Evolutionary conservation across 352 stramenopile genomes (phyloP).

Genomic region (Globisporangium mamillatum): DNA sequence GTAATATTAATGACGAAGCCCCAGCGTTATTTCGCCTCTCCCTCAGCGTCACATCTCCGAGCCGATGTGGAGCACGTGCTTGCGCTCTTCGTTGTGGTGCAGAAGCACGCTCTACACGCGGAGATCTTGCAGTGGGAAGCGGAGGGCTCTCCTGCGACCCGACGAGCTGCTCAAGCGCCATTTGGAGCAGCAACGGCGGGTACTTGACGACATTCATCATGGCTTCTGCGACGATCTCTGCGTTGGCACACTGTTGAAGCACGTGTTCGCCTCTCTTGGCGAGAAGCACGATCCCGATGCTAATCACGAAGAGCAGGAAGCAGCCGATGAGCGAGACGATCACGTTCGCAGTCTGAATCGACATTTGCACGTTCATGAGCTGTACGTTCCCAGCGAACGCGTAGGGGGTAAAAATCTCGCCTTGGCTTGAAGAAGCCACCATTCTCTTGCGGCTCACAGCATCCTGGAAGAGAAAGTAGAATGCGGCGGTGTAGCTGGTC

Average conservation of each 20-base stretch:
- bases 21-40: background rate
- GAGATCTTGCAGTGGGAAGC: background rate
- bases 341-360: background rate
- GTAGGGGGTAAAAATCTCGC: background rate
- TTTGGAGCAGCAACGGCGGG: constrained; percentile 8
- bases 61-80: background rate
- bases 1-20: constrained; percentile 13
- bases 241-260: constrained; percentile 7
- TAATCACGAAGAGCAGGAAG: background rate
- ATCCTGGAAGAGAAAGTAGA: constrained; percentile 41
- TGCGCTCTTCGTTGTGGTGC: background rate
- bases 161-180: background rate
- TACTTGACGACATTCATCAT: constrained; percentile 11
- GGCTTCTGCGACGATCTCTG: constrained; percentile 6
- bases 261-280: background rate
- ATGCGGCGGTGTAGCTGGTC: constrained; percentile 27
- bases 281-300: background rate
- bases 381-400: background rate
- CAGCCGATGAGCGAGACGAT: background rate
- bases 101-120: constrained; percentile 8
- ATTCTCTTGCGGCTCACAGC: constrained; percentile 7
- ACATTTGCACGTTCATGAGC: background rate
- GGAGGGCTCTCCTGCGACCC: background rate
- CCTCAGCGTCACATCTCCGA: constrained; percentile 1
- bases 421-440: no score